phyloP scores from a whole-genome alignment of 176 grass and related monocot genomes.

The Melocanna baccifera region DNA sequence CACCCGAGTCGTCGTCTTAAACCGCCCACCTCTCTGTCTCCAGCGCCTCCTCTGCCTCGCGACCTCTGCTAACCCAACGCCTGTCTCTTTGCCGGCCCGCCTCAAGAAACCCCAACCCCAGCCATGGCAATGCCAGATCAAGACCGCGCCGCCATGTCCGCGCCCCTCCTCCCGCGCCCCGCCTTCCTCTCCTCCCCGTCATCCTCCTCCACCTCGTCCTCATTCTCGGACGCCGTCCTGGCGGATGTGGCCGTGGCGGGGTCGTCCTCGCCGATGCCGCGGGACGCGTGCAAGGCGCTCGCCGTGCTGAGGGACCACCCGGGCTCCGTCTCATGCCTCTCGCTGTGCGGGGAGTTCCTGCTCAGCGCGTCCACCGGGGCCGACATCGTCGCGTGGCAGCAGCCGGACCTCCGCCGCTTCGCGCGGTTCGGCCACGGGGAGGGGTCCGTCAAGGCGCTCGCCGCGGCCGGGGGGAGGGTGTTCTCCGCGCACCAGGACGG shows the following conservation, averaged over 20 bases:
- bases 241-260: background rate
- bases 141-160: conserved; percentile 19
- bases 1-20: conserved; percentile 27
- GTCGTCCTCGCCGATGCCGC: background rate
- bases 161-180: conserved; percentile 30
- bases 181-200: background rate
- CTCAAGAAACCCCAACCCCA: background rate
- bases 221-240: background rate
- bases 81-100: background rate
- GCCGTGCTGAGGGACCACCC: conserved; percentile 59
- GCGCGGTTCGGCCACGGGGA: conserved; percentile 61
- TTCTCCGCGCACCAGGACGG: conserved; percentile 96
- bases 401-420: conserved; percentile 78
- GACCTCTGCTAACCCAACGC: conserved; percentile 32
- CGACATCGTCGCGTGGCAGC: conserved; percentile 87
- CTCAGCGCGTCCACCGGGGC: conserved; percentile 73
- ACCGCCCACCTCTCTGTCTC: conserved; percentile 11
- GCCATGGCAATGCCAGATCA: conserved; percentile 34
- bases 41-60: background rate
- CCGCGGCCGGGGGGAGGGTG: conserved; percentile 44
- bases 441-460: conserved; percentile 86
- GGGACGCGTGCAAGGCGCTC: conserved; percentile 46
- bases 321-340: conserved; percentile 69
- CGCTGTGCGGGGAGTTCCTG: conserved; percentile 88
- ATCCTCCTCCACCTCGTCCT: background rate